phyloP scores from a whole-genome alignment of 305 asterid genomes.

The Plantago rigida region DNA sequence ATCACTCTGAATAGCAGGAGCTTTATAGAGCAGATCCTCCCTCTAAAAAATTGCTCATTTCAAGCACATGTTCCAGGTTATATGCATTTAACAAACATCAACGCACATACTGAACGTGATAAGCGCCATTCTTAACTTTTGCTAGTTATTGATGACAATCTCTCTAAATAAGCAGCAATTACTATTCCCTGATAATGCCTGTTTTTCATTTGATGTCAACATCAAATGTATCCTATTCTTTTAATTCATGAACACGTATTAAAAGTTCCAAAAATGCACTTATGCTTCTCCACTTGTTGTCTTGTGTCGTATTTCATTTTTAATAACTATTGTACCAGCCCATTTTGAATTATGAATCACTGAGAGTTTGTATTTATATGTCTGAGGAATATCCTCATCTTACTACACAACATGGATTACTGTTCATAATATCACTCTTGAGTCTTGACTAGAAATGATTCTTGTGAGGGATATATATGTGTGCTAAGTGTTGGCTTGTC shows the following conservation, averaged over 20 bases:
- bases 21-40: conserved; percentile 51
- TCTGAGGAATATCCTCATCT: background rate
- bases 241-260: background rate
- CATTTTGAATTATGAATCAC: background rate
- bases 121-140: background rate
- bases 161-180: background rate
- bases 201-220: background rate
- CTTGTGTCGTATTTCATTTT: conserved; percentile 16
- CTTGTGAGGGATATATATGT: too few species aligned
- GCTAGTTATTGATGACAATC: background rate
- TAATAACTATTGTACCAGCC: conserved; percentile 10
- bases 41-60: conserved; percentile 63
- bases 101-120: background rate
- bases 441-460: too few species aligned
- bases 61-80: conserved; percentile 64
- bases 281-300: background rate
- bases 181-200: background rate
- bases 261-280: background rate
- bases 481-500: too few species aligned
- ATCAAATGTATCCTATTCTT: background rate
- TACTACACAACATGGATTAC: background rate
- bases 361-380: too few species aligned
- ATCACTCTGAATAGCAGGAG: conserved; percentile 40
- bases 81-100: background rate
- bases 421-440: background rate